Percentiles rank a stretch among this genome's conserved stretches.
Conservation (phyloP, 768 basidiomycete species). For the Russula olivacea region DNA sequence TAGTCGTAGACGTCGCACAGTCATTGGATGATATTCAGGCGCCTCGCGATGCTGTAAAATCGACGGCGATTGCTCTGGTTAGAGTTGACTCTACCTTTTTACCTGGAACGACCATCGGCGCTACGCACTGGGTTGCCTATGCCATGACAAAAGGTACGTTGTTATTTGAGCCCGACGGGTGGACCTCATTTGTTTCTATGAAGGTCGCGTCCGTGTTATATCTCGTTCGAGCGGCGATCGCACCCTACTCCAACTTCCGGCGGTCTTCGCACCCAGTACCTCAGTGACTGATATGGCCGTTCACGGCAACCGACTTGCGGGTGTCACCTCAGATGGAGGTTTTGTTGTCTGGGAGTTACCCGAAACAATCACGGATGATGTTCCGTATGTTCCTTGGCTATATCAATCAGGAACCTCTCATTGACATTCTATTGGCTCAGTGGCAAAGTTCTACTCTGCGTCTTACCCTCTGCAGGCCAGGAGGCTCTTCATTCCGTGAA, state of each 20-base stretch:
- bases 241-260: conserved; percentile 70
- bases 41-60: conserved; percentile 68
- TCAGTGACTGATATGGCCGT: conserved; percentile 85
- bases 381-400: conserved; percentile 51
- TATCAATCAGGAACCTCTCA: conserved; percentile 3
- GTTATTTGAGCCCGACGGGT: background rate
- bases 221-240: conserved; percentile 85
- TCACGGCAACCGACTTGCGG: conserved; percentile 73
- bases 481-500: conserved; percentile 76
- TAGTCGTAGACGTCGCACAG: conserved; percentile 71
- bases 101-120: conserved; percentile 82
- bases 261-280: conserved; percentile 51
- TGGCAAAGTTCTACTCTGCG: conserved; percentile 62
- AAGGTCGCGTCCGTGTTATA: conserved; percentile 81
- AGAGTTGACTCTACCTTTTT: conserved; percentile 80
- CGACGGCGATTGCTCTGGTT: conserved; percentile 86
- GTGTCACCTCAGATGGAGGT: conserved; percentile 82
- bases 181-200: background rate
- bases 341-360: conserved; percentile 88
- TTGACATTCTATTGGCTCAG: conserved; percentile 34
- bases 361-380: conserved; percentile 77
- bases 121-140: conserved; percentile 89
- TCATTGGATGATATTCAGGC: conserved; percentile 71
- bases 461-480: conserved; percentile 51
- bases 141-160: conserved; percentile 76